phyloP scores from a whole-genome alignment of 164 flowering plant species.

The Umbellularia californica region DNA sequence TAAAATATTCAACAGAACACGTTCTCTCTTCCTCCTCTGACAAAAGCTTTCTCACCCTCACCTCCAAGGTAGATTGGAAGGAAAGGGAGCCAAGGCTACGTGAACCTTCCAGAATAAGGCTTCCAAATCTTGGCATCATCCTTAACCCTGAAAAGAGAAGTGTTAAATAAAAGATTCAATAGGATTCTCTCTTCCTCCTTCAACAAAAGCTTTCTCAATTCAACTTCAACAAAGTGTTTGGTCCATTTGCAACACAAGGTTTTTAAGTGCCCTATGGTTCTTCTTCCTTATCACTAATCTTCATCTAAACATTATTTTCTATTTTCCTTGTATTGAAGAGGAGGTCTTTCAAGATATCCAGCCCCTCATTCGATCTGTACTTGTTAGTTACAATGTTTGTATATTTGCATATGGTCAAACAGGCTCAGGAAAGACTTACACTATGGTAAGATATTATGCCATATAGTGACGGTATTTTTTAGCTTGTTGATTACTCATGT shows the following conservation, averaged over 20 bases:
- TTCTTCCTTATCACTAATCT: background rate
- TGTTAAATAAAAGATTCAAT: too few species aligned
- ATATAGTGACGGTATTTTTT: background rate
- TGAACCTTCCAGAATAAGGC: too few species aligned
- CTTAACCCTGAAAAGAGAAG: too few species aligned
- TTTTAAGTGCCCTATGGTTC: background rate
- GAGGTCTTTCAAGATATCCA: constrained; percentile 92
- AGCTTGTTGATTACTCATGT: background rate
- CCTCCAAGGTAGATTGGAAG: too few species aligned
- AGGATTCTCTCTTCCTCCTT: too few species aligned
- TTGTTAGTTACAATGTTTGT: constrained; percentile 97
- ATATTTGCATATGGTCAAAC: constrained; percentile 99
- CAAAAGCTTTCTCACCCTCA: too few species aligned
- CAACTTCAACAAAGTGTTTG: constrained; percentile 90
- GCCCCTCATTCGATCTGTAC: constrained; percentile 90
- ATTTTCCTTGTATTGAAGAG: constrained; percentile 36
- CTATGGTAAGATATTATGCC: constrained; percentile 59
- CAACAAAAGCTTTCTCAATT: constrained; percentile 21
- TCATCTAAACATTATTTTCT: background rate
- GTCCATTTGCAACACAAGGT: constrained; percentile 96
- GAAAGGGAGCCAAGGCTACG: too few species aligned
- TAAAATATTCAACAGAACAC: too few species aligned
- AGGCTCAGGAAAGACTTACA: constrained; percentile 93
- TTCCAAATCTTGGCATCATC: too few species aligned
- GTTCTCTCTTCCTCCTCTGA: too few species aligned